Evolutionary conservation across 1,139 yeast species (phyloP), one percentile per base, ranked within the genome.

Genomic region (Saccharomycopsis phalli): DNA sequence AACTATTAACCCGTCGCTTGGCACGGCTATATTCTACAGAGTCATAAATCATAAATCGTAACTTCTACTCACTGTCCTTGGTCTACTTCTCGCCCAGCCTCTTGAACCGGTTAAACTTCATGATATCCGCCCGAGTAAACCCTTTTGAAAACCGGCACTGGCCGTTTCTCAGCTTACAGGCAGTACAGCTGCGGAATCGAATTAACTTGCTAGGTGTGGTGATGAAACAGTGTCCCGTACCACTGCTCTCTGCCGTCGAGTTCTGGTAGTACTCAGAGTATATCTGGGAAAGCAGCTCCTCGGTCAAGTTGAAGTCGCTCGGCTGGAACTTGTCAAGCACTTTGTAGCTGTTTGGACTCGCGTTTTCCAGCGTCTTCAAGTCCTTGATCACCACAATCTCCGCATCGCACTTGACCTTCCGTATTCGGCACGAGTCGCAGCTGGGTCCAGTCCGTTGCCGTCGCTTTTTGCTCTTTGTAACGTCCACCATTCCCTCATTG

Each of bases 351-450:
- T 26, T 37, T 4, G 40, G 37, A 3, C 11, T 13, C 19, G 10
- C 26, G n/a, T 30, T 20, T 11, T 27, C 17, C n/a, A 10, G 10
- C 11, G 18, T n/a, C 20, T 29, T 28, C 14, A 37, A 26, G 21
- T 44, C 42, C 18, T 41, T 38, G n/a, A 44, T 18, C n/a, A 44
- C 32, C 11, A 44, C 34, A 8, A 41, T 44, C 31, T 44, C 45
- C 2, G 88, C 84, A 53, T 80, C 77, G 59, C 91, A 81, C 57
- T 78, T 81, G 46, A 79, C 81, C 57, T 81, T 81, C 47, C 84
- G 68, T n/a, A 71, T 56, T 40, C 87, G 65, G 56, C 91, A 81
- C 33, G 72, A 63, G 55, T 81, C 88, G 58, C 91, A 81, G 37
- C 82, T 74, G 7, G 88, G 88, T 0, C 91, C 88, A 18, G 74